These are phyloP conservation scores for Fusarium sp. DNA, from an alignment of 2,329 filamentous ascomycete species.

Conservation along the genomic window DNA sequence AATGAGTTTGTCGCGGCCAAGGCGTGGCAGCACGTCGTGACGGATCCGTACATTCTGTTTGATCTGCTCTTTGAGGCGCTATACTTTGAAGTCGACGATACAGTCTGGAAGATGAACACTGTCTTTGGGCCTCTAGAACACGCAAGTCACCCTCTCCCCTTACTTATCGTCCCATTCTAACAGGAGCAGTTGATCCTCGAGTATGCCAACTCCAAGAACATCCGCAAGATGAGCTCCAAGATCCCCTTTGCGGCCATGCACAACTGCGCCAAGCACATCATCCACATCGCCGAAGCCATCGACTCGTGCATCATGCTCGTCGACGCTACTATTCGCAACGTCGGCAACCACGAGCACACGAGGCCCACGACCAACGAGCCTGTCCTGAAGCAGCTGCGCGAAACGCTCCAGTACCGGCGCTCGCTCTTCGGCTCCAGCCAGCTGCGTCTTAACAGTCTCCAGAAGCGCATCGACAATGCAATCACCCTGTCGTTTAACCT, in stretches of 20 bases:
- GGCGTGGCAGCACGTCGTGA: conserved; percentile 39
- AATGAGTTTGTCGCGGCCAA: conserved; percentile 39
- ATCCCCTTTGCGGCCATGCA: conserved; percentile 45
- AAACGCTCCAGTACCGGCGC: conserved; percentile 47
- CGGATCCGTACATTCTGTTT: conserved; percentile 46
- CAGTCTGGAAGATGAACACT: conserved; percentile 47
- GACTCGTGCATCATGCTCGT: conserved; percentile 44
- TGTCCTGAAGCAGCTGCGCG: conserved; percentile 42
- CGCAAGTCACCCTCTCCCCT: conserved; percentile 15
- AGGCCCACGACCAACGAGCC: conserved; percentile 8
- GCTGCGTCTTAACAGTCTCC: conserved; percentile 49
- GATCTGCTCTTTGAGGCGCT: conserved; percentile 46
- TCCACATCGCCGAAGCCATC: conserved; percentile 45
- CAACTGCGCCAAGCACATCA: conserved; percentile 48
- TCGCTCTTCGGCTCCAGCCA: conserved; percentile 52
- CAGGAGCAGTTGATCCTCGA: conserved; percentile 41
- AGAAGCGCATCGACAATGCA: conserved; percentile 51
- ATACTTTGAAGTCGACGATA: conserved; percentile 45
- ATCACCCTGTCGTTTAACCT: conserved; percentile 52
- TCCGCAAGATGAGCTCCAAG: conserved; percentile 43
- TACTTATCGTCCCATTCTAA: neutral
- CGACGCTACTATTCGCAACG: conserved; percentile 31
- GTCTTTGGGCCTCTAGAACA: conserved; percentile 47
- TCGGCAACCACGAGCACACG: conserved; percentile 17
- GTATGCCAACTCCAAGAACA: conserved; percentile 39